Percentiles rank a stretch among this genome's conserved stretches.
These are phyloP conservation scores for Ophiocordyceps camponoti-saundersi DNA, from an alignment of 2,329 filamentous ascomycete species.

Conservation along the genomic window DNA sequence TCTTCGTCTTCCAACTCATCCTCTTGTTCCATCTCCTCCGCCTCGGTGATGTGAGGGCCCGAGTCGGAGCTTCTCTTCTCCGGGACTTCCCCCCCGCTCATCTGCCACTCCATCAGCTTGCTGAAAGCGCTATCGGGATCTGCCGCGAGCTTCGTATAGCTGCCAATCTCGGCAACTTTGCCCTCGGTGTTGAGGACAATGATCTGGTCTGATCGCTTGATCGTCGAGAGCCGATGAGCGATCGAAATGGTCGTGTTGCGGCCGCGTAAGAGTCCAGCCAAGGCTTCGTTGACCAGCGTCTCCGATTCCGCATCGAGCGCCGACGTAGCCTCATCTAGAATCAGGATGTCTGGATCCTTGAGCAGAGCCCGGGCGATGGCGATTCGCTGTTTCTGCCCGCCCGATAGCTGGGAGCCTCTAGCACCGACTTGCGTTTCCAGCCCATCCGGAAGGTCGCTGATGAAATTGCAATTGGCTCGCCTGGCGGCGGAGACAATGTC, in stretches of 20 bases:
- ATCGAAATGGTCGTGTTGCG: constrained; percentile 96
- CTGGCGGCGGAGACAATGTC: constrained; percentile 79
- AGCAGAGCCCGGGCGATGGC: constrained; percentile 89
- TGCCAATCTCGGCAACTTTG: constrained; percentile 77
- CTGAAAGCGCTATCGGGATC: constrained; percentile 72
- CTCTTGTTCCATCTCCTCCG: constrained; percentile 32
- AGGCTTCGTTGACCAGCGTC: constrained; percentile 83
- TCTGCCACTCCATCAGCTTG: constrained; percentile 97
- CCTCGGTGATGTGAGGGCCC: constrained; percentile 28
- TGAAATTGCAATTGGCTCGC: constrained; percentile 91
- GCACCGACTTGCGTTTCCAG: constrained; percentile 88
- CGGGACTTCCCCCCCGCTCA: constrained; percentile 61
- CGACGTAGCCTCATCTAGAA: constrained; percentile 91
- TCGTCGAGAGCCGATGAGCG: constrained; percentile 86
- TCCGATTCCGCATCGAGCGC: constrained; percentile 94
- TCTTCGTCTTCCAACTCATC: constrained; percentile 15
- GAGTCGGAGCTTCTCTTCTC: constrained; percentile 18
- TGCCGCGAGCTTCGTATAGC: constrained; percentile 58
- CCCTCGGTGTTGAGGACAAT: constrained; percentile 81
- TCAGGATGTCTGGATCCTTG: constrained; percentile 91
- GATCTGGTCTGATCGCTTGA: constrained; percentile 88
- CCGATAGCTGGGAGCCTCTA: constrained; percentile 81
- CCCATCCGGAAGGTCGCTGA: constrained; percentile 89
- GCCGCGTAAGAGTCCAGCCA: constrained; percentile 63
- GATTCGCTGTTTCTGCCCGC: constrained; percentile 94